Base-by-base conservation (phyloP, 179 eudicot species). In the Beta macrorhiza region DNA sequence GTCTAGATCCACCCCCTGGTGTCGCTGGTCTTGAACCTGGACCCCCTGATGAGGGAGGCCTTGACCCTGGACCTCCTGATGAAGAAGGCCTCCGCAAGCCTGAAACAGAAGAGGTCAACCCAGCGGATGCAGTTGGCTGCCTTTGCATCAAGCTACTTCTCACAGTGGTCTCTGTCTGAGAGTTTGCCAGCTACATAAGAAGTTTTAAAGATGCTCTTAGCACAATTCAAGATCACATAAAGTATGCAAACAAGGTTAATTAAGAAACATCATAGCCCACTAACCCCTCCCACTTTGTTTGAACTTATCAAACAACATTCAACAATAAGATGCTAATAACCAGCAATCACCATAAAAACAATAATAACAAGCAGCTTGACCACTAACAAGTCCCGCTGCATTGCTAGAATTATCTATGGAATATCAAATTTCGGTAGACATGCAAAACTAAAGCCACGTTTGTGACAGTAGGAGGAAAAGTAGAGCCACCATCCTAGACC, bases 51-150 rank as follows among this genome's bases (percentile, higher is more conserved):
- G 97, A 91, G 62, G 86, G 87, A 17, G 98, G 93, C 85, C 97
- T 88, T 71, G 97, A 91, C 45, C 91, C 93, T 57, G 88, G 88
- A 61, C 98, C 99, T 12, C 98, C 97, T 17, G 99, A 92, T 65
- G 99, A 94, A 62, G 98, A 91, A 45, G 99, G 97, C 63, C 99
- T 87, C 80, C 97, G 92, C 82, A 86, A 80, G 76, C 92, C 97
- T 59, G 83, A 81, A 73, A 80, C 86, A 19, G 97, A 92, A 78
- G 91, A 82, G 81, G 86, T 89, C 84, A 92, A 81, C 74, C 91
- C 92, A 61, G 90, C 79, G 67, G 97, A 88, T 75, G 89, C 82
- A 79, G 82, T 63, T 62, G 87, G 68, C 81, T 91, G 96, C 88
- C 97, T 92, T 71, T 92, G 84, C 83, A 86, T 79, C 72, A 89